A percentile compares a stretch with the other conserved stretches of the same genome.
phyloP scores from a whole-genome alignment of 371 early-diverging fungal species.

The Mortierella sp. region DNA sequence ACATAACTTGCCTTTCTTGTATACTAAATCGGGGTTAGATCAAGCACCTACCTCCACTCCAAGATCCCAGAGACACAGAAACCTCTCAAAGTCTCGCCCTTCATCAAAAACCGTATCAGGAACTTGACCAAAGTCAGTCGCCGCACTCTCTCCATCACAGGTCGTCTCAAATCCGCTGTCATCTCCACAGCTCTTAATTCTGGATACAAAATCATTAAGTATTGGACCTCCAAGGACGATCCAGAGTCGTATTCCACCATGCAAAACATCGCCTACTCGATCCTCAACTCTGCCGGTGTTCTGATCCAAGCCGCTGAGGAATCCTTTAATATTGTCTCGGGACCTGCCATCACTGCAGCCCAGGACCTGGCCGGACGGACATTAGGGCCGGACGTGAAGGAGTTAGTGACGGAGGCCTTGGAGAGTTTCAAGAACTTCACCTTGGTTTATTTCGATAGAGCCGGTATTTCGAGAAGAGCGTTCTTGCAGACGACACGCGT shows the following conservation, averaged over 20 bases:
- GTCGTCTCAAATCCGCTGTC: conserved; percentile 26
- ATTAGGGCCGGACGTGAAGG: conserved; percentile 41
- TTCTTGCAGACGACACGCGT: conserved; percentile 38
- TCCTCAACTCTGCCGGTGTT: conserved; percentile 51
- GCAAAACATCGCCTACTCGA: conserved; percentile 44
- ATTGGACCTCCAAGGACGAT: conserved; percentile 43
- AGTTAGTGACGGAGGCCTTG: conserved; percentile 37
- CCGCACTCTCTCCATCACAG: conserved; percentile 23
- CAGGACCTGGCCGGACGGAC: conserved; percentile 33
- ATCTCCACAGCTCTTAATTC: conserved; percentile 22
- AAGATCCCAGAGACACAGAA: conserved; percentile 48
- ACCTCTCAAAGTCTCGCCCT: conserved; percentile 44
- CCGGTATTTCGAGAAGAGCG: conserved; percentile 43
- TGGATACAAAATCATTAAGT: conserved; percentile 28
- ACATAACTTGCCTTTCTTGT: neutral
- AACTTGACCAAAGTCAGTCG: conserved; percentile 39
- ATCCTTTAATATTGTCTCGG: conserved; percentile 32
- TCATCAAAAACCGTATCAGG: conserved; percentile 49
- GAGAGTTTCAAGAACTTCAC: conserved; percentile 42
- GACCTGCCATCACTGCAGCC: conserved; percentile 37
- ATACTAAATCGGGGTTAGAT: conserved; percentile 6
- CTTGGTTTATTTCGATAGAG: conserved; percentile 43
- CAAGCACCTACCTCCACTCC: conserved; percentile 34
- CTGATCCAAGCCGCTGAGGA: conserved; percentile 47
- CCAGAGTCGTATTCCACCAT: conserved; percentile 37